Percentiles rank a stretch among this genome's conserved stretches.
These are phyloP conservation scores for Dimargaris verticillata DNA, from an alignment of 192 early-diverging fungal genomes.

Conservation along the genomic window DNA sequence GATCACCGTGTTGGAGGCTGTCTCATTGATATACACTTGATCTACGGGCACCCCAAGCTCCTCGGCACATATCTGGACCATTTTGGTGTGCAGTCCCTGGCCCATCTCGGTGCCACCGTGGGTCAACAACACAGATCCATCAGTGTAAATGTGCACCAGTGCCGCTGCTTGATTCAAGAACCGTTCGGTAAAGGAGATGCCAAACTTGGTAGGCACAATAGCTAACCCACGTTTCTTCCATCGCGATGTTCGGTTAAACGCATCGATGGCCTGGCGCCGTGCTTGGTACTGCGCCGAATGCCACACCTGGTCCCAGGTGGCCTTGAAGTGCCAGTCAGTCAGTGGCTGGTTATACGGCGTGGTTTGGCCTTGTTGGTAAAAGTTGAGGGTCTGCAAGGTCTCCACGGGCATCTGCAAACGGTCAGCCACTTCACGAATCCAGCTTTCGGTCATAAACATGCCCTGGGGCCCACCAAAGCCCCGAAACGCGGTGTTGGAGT, in stretches of 20 bases:
- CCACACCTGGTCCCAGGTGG: constrained; percentile 50
- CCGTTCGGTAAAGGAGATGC: constrained; percentile 56
- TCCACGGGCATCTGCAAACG: constrained; percentile 41
- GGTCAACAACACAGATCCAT: constrained; percentile 64
- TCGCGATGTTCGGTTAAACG: constrained; percentile 49
- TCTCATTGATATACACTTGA: constrained; percentile 50
- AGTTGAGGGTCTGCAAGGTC: constrained; percentile 44
- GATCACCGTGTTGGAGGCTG: constrained; percentile 56
- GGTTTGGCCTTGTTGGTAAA: constrained; percentile 48
- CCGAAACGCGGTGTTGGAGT: constrained; percentile 77
- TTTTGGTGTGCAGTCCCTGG: constrained; percentile 80
- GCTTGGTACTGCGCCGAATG: constrained; percentile 28
- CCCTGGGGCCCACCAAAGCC: constrained; percentile 78
- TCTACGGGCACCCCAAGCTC: constrained; percentile 52
- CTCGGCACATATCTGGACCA: constrained; percentile 71
- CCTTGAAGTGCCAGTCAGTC: constrained; percentile 51
- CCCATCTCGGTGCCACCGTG: constrained; percentile 89
- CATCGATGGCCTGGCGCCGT: constrained; percentile 38
- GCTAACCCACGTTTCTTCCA: constrained; percentile 68
- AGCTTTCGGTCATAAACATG: constrained; percentile 64
- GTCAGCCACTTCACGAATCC: constrained; percentile 64
- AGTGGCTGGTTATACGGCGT: constrained; percentile 58
- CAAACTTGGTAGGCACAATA: constrained; percentile 71
- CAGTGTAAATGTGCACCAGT: constrained; percentile 69
- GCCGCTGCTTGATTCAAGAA: constrained; percentile 72